phyloP scores from a whole-genome alignment of 208 protist species.

The Eutreptiella sp. region DNA sequence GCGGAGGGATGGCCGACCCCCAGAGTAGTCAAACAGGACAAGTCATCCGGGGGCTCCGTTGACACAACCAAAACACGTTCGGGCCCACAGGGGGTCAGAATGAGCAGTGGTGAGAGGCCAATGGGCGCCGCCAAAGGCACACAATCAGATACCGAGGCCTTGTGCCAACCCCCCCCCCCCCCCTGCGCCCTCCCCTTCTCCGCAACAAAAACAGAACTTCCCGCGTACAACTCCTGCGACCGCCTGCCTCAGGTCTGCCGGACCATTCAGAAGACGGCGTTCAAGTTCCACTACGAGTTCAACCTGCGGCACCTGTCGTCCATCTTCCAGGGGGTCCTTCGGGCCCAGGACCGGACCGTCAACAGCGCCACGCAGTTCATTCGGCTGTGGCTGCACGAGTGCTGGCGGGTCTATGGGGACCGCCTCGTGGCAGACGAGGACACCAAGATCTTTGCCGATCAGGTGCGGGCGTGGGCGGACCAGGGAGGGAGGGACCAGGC shows the following conservation, averaged over 20 bases:
- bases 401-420: slow-evolving; percentile 61
- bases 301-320: slow-evolving; percentile 66
- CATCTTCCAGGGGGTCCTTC: slow-evolving; percentile 54
- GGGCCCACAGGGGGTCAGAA: no score
- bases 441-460: slow-evolving; percentile 36
- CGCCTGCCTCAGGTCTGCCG: background rate
- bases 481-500: background rate
- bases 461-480: slow-evolving; percentile 2
- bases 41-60: no score
- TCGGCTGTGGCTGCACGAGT: slow-evolving; percentile 60
- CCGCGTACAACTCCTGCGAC: no score
- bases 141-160: no score
- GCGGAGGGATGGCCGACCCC: no score
- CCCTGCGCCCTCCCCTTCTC: no score
- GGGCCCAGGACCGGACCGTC: slow-evolving; percentile 22
- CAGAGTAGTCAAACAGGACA: no score
- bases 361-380: slow-evolving; percentile 28
- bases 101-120: no score
- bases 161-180: no score
- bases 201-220: no score
- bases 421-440: slow-evolving; percentile 48
- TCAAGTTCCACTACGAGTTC: slow-evolving; percentile 82
- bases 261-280: slow-evolving; percentile 68
- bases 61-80: no score
- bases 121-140: no score